Percentiles rank a stretch among this genome's conserved stretches.
These are phyloP conservation scores for Leccinum pellstonianum DNA, from an alignment of 768 basidiomycete species.

Conservation along the genomic window DNA sequence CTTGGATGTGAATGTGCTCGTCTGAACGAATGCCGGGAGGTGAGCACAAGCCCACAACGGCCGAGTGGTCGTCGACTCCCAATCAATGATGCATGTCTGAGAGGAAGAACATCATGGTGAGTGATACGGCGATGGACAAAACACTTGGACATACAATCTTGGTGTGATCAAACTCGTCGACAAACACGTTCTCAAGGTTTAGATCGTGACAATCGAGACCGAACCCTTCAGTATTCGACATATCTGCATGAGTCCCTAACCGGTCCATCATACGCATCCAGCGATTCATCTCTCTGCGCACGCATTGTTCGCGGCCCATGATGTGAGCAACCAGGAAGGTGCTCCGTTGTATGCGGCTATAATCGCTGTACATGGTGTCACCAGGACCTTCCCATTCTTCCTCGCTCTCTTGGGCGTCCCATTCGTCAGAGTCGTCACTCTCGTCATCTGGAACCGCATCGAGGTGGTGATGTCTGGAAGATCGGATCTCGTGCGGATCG, in stretches of 20 bases:
- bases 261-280: slow-evolving; percentile 70
- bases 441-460: slow-evolving; percentile 68
- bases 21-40: slow-evolving; percentile 75
- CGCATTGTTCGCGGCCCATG: slow-evolving; percentile 57
- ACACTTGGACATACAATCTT: slow-evolving; percentile 57
- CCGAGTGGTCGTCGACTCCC: slow-evolving; percentile 85
- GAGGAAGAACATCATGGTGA: neutral
- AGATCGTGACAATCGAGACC: slow-evolving; percentile 84
- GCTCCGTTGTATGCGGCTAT: slow-evolving; percentile 74
- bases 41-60: slow-evolving; percentile 89
- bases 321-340: slow-evolving; percentile 78
- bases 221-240: slow-evolving; percentile 54
- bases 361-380: slow-evolving; percentile 78
- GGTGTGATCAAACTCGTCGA: slow-evolving; percentile 63
- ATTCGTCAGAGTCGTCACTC: slow-evolving; percentile 77
- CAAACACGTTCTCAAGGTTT: slow-evolving; percentile 82
- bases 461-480: slow-evolving; percentile 64
- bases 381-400: slow-evolving; percentile 62
- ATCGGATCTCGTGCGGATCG: slow-evolving; percentile 73
- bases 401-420: slow-evolving; percentile 79
- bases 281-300: slow-evolving; percentile 67
- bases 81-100: slow-evolving; percentile 85
- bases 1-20: slow-evolving; percentile 68
- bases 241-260: slow-evolving; percentile 38
- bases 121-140: neutral